A percentile compares a stretch with the other conserved stretches of the same genome.
Conservation (phyloP, 1,284 basidiomycete species). For the Ganoderma sinense region DNA sequence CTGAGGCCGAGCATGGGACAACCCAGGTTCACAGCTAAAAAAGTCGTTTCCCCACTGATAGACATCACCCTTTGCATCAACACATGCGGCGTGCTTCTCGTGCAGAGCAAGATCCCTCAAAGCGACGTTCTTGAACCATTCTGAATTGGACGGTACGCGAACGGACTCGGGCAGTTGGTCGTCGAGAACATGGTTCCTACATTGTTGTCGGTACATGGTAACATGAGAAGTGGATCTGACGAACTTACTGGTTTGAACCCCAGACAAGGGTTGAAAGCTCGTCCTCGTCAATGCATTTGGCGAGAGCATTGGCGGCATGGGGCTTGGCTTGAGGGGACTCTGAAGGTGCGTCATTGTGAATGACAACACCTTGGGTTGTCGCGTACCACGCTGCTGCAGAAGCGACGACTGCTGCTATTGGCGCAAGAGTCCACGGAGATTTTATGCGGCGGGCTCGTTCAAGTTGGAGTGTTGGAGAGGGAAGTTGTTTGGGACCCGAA, state of each 20-base stretch:
- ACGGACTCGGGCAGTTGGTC: conserved; percentile 44
- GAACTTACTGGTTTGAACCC: conserved; percentile 64
- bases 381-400: conserved; percentile 34
- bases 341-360: conserved; percentile 41
- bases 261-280: conserved; percentile 54
- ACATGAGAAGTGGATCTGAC: conserved; percentile 3
- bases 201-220: neutral
- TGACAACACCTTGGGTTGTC: conserved; percentile 10
- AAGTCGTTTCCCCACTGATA: conserved; percentile 89
- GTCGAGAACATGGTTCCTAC: conserved; percentile 54
- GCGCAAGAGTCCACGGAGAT: conserved; percentile 14
- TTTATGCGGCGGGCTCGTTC: neutral
- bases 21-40: conserved; percentile 46
- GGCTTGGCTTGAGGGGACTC: neutral
- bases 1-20: conserved; percentile 45
- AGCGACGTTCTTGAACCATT: conserved; percentile 70
- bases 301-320: conserved; percentile 8
- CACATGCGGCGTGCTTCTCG: conserved; percentile 79
- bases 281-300: conserved; percentile 15
- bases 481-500: conserved; percentile 19
- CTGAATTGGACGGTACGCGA: conserved; percentile 55
- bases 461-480: conserved; percentile 16
- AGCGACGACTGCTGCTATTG: conserved; percentile 28
- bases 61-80: conserved; percentile 89
- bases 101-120: conserved; percentile 82